Evolutionary conservation across 2,329 filamentous ascomycete genomes (phyloP).

Genomic region (Botrytis elliptica): DNA sequence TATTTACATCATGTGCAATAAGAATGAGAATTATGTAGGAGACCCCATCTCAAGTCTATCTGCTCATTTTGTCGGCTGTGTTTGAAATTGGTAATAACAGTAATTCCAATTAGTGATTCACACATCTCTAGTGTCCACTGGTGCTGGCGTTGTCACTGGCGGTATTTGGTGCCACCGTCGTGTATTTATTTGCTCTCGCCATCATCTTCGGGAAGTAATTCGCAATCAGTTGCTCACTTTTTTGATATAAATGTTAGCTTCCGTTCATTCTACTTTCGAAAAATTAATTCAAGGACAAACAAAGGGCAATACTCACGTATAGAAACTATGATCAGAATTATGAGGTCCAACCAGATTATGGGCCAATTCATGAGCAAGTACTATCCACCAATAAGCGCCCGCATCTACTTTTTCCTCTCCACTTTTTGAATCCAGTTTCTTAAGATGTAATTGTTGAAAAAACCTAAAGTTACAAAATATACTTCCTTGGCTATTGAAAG

Average conservation of each 20-base stretch:
- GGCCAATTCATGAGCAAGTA: constrained; percentile 91
- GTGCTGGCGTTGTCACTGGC: neutral
- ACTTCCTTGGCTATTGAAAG: constrained; percentile 84
- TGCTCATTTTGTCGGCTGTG: neutral
- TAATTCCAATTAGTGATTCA: neutral
- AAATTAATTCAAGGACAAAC: neutral
- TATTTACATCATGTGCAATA: neutral
- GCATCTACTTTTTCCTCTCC: constrained; percentile 62
- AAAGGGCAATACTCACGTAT: constrained; percentile 55
- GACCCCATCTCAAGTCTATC: neutral
- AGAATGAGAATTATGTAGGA: neutral
- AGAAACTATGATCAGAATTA: constrained; percentile 77
- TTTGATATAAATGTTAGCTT: neutral
- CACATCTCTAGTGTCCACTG: neutral
- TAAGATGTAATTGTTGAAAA: constrained; percentile 75
- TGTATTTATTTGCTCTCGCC: constrained; percentile 30
- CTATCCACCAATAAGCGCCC: constrained; percentile 87
- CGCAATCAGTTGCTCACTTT: constrained; percentile 71
- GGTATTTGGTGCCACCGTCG: neutral
- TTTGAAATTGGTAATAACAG: neutral
- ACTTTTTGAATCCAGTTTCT: constrained; percentile 43
- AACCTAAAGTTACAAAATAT: constrained; percentile 94
- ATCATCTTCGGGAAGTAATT: constrained; percentile 75
- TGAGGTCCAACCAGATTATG: constrained; percentile 86
- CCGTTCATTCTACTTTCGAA: neutral